Evolutionary conservation across 2,329 filamentous ascomycete genomes (phyloP).

Genomic region (Talaromyces verruculosus): DNA sequence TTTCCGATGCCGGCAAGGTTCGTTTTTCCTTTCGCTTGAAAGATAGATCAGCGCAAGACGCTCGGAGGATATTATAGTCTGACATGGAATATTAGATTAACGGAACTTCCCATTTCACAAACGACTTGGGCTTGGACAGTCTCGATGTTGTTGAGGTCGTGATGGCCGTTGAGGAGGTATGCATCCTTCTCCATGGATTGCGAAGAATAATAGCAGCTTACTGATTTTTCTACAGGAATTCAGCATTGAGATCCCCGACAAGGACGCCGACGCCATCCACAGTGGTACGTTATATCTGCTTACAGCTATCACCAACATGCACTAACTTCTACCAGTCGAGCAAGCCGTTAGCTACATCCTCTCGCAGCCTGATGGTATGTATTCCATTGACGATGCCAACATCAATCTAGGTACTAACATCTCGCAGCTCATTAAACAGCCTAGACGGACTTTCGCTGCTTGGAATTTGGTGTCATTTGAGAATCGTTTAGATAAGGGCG

Average conservation of each 20-base stretch:
- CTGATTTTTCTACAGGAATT: constrained; percentile 56
- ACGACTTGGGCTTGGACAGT: constrained; percentile 95
- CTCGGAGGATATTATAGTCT: constrained; percentile 23
- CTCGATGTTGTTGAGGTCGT: constrained; percentile 99
- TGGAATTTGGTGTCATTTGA: constrained; percentile 34
- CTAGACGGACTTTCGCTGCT: constrained; percentile 29
- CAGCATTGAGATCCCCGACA: constrained; percentile 97
- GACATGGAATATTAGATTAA: constrained; percentile 64
- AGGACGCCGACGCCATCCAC: constrained; percentile 92
- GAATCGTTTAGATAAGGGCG: constrained; percentile 33
- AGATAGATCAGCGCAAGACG: background rate
- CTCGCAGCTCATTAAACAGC: constrained; percentile 39
- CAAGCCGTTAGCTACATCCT: constrained; percentile 94
- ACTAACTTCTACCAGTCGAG: constrained; percentile 62
- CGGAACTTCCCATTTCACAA: constrained; percentile 83
- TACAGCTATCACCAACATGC: background rate
- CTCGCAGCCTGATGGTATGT: constrained; percentile 85
- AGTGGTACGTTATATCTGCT: constrained; percentile 65
- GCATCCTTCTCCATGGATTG: background rate
- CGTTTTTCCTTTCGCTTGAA: constrained; percentile 23
- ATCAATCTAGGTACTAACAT: constrained; percentile 10
- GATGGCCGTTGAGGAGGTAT: constrained; percentile 98
- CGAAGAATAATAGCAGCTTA: background rate
- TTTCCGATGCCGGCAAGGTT: constrained; percentile 44
- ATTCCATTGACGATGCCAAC: constrained; percentile 23